Conservation (phyloP, 1,139 yeast genomes). For the Lodderomyces jiufengensis region DNA sequence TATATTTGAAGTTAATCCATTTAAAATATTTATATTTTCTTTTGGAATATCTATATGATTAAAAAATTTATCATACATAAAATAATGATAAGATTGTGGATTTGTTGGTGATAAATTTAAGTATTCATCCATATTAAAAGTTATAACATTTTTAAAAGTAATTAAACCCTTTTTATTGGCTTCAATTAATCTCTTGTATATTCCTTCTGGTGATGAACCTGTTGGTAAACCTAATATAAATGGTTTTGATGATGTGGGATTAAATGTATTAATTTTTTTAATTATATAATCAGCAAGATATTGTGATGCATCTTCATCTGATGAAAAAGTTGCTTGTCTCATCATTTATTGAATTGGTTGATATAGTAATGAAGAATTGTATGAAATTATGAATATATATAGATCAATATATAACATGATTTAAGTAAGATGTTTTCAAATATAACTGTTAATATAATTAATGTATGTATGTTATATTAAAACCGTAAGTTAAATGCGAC, state of each 20-base stretch:
- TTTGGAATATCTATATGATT: conserved; percentile 55
- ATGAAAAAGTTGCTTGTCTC: conserved; percentile 41
- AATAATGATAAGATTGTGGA: conserved; percentile 57
- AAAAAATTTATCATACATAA: conserved; percentile 58
- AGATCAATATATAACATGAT: too few species aligned
- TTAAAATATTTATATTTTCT: conserved; percentile 53
- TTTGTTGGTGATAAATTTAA: conserved; percentile 47
- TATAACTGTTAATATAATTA: too few species aligned
- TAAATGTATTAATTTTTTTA: conserved; percentile 40
- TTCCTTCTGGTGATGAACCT: conserved; percentile 63
- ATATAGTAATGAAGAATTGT: too few species aligned
- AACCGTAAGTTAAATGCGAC: too few species aligned
- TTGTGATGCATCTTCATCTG: conserved; percentile 43
- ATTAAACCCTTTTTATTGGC: conserved; percentile 45
- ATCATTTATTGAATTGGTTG: too few species aligned
- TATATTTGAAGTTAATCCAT: conserved; percentile 48
- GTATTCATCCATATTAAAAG: conserved; percentile 65
- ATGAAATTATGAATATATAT: too few species aligned
- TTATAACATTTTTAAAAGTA: conserved; percentile 52
- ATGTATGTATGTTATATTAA: too few species aligned
- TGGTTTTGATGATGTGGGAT: conserved; percentile 47
- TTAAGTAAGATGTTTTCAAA: too few species aligned
- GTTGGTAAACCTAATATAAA: conserved; percentile 64
- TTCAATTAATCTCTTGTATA: conserved; percentile 46
- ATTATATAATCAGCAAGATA: conserved; percentile 51